These are phyloP conservation scores for Lactarius sanguifluus DNA, from an alignment of 768 basidiomycete genomes.

Conservation along the genomic window DNA sequence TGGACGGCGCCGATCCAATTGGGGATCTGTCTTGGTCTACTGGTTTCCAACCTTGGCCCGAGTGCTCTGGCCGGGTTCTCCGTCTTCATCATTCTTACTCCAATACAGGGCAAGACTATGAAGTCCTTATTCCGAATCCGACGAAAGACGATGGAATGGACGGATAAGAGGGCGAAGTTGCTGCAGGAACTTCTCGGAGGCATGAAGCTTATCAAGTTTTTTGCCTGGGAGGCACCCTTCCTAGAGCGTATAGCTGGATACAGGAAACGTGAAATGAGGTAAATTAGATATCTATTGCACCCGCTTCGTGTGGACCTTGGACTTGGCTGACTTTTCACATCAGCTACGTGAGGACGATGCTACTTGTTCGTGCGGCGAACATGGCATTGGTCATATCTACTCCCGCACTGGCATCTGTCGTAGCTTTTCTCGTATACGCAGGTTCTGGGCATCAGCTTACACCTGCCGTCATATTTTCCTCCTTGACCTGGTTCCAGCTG, in stretches of 20 bases:
- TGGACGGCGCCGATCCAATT: slow-evolving; percentile 81
- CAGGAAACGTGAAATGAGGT: slow-evolving; percentile 68
- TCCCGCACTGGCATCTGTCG: slow-evolving; percentile 76
- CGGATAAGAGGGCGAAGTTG: slow-evolving; percentile 85
- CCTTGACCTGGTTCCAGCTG: slow-evolving; percentile 81
- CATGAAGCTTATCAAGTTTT: slow-evolving; percentile 92
- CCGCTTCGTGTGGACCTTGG: not conserved
- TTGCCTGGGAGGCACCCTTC: slow-evolving; percentile 86
- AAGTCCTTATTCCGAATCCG: slow-evolving; percentile 68
- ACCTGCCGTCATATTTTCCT: slow-evolving; percentile 77
- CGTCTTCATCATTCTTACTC: slow-evolving; percentile 68
- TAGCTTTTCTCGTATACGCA: slow-evolving; percentile 78
- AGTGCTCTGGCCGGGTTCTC: slow-evolving; percentile 56
- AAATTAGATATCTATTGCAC: slow-evolving; percentile 12
- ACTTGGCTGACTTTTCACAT: slow-evolving; percentile 1
- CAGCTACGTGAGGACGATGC: slow-evolving; percentile 64
- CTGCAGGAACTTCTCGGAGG: slow-evolving; percentile 87
- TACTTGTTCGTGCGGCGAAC: slow-evolving; percentile 65
- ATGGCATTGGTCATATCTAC: slow-evolving; percentile 69
- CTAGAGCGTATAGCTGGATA: slow-evolving; percentile 69
- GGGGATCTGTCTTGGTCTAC: slow-evolving; percentile 69
- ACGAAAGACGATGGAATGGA: slow-evolving; percentile 80
- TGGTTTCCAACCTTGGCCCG: slow-evolving; percentile 70
- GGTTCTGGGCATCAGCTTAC: slow-evolving; percentile 64
- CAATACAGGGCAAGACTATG: slow-evolving; percentile 72